Evolutionary conservation across 352 stramenopile genomes (phyloP).

Genomic region (Globisporangium canariense): DNA sequence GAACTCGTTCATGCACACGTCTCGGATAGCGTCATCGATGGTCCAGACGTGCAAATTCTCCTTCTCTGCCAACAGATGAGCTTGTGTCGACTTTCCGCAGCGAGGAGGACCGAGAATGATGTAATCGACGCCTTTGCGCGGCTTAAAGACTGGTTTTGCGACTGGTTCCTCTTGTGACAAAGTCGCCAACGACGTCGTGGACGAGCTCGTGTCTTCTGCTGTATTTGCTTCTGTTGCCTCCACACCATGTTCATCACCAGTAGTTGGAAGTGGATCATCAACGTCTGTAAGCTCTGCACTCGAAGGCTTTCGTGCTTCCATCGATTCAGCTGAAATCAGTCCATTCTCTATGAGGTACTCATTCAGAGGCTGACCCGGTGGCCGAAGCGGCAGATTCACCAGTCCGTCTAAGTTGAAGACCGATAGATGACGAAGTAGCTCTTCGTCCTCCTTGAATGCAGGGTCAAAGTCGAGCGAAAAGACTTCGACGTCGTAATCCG

Average conservation of each 20-base stretch:
- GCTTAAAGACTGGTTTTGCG: not conserved
- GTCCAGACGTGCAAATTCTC: conserved; percentile 65
- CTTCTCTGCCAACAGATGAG: conserved; percentile 66
- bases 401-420: conserved; percentile 64
- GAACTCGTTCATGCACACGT: conserved; percentile 25
- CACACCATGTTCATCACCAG: not conserved
- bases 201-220: conserved; percentile 1
- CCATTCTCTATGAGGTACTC: conserved; percentile 52
- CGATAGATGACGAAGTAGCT: conserved; percentile 52
- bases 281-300: not conserved
- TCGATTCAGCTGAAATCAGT: conserved; percentile 20
- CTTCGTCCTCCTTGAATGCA: conserved; percentile 84
- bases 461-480: conserved; percentile 90
- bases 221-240: not conserved
- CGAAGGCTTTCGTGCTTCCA: not conserved
- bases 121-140: conserved; percentile 63
- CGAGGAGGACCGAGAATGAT: conserved; percentile 75
- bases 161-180: not conserved
- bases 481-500: conserved; percentile 88
- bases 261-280: not conserved
- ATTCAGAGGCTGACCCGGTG: conserved; percentile 57
- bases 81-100: conserved; percentile 80
- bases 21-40: conserved; percentile 68
- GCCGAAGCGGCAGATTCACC: conserved; percentile 68
- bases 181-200: not conserved